phyloP scores from a whole-genome alignment of 805 yeast genomes.

The Schwanniomyces occidentalis region DNA sequence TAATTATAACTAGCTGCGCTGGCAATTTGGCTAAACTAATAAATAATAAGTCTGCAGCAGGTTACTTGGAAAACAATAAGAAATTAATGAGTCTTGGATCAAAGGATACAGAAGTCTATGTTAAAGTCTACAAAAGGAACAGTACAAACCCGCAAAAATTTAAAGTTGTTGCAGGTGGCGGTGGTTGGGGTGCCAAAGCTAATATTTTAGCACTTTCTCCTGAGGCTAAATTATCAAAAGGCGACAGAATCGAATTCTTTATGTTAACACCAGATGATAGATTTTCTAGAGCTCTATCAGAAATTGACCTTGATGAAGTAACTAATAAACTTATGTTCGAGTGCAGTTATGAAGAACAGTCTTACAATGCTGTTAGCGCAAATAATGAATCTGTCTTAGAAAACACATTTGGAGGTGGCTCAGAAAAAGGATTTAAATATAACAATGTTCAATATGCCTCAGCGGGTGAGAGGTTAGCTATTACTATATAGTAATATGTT shows the following conservation, averaged over 20 bases:
- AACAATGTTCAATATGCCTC: constrained; percentile 28
- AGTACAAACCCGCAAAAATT: constrained; percentile 26
- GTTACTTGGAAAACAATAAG: constrained; percentile 48
- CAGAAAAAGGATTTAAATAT: constrained; percentile 29
- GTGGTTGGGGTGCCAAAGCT: constrained; percentile 73
- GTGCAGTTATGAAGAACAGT: constrained; percentile 30
- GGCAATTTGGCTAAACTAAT: constrained; percentile 63
- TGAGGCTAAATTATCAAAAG: constrained; percentile 44
- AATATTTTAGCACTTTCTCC: constrained; percentile 67
- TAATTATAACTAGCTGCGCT: constrained; percentile 48
- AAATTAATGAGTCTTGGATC: constrained; percentile 39
- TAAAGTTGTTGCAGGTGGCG: constrained; percentile 72
- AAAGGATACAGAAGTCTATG: constrained; percentile 45
- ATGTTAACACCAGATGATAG: constrained; percentile 42
- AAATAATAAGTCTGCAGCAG: constrained; percentile 57
- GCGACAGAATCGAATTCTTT: constrained; percentile 48
- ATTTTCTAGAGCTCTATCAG: constrained; percentile 9
- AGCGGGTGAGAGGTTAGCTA: constrained; percentile 26
- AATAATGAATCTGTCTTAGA: constrained; percentile 9
- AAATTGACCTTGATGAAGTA: constrained; percentile 7
- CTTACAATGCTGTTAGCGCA: constrained; percentile 12
- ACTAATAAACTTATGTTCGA: constrained; percentile 23
- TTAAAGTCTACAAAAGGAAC: constrained; percentile 23
- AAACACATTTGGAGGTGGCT: constrained; percentile 31
- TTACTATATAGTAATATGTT: not conserved